These are phyloP conservation scores for Saccharomyces hybrid DNA, from an alignment of 1,139 yeast genomes.

Conservation along the genomic window DNA sequence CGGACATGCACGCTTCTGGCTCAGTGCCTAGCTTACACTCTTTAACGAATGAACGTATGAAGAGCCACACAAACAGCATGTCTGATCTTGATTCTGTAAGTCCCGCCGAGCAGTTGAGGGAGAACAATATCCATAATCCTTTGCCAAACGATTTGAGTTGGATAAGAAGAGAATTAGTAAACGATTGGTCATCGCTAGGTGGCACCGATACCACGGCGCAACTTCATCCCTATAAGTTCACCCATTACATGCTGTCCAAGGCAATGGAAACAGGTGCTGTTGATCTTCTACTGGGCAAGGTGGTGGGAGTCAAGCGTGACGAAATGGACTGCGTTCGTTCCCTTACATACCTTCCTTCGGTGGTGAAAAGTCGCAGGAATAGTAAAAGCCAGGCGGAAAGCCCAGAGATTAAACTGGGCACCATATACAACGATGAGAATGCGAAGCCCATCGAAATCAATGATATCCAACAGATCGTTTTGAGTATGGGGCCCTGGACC, in stretches of 20 bases:
- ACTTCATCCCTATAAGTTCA: constrained; percentile 91
- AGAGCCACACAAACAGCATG: not conserved
- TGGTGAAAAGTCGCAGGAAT: not conserved
- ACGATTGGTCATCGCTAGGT: constrained; percentile 74
- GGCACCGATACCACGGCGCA: constrained; percentile 89
- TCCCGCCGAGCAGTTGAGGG: not conserved
- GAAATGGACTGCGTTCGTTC: constrained; percentile 48
- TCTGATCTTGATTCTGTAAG: not conserved
- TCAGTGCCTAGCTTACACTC: not conserved
- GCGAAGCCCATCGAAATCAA: constrained; percentile 33
- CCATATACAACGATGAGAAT: not conserved
- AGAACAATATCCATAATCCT: constrained; percentile 30
- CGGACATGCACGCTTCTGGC: not conserved
- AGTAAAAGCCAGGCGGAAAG: not conserved
- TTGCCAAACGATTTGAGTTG: constrained; percentile 75
- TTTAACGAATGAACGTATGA: not conserved
- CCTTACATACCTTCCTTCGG: not conserved
- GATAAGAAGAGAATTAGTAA: constrained; percentile 61
- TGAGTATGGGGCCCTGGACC: constrained; percentile 95
- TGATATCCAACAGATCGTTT: constrained; percentile 68
- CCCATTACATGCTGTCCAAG: constrained; percentile 68
- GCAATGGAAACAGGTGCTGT: constrained; percentile 80
- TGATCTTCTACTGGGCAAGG: constrained; percentile 78
- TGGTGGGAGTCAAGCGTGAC: constrained; percentile 50
- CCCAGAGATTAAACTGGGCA: not conserved